phyloP scores from a whole-genome alignment of 2,329 filamentous ascomycete species.

The Zasmidium cellare region DNA sequence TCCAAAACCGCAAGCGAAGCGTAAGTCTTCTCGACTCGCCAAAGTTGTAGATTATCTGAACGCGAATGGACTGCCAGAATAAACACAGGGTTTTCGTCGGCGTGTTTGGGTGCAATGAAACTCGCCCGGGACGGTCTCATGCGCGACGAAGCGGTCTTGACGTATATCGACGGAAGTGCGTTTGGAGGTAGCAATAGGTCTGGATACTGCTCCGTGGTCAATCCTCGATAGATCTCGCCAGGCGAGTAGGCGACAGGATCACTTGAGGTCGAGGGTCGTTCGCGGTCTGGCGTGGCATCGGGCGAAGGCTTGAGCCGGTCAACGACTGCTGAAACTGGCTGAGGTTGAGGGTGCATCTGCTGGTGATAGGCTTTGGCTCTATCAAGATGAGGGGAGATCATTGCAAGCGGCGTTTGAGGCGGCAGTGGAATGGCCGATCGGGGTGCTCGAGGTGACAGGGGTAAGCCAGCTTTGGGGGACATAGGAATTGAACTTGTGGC shows the following conservation, averaged over 20 bases:
- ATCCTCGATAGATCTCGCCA: conserved; percentile 67
- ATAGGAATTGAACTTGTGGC: conserved; percentile 65
- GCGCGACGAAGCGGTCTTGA: conserved; percentile 90
- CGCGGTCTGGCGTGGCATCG: conserved; percentile 26
- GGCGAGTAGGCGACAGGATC: conserved; percentile 29
- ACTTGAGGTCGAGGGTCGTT: conserved; percentile 26
- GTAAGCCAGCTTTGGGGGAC: conserved; percentile 61
- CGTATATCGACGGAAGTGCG: conserved; percentile 78
- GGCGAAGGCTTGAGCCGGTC: conserved; percentile 26
- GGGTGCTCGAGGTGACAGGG: conserved; percentile 71
- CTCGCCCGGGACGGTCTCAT: conserved; percentile 89
- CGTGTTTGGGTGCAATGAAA: conserved; percentile 72
- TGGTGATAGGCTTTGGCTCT: conserved; percentile 39
- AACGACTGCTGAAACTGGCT: conserved; percentile 15
- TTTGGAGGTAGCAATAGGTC: conserved; percentile 84
- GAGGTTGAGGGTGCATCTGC: conserved; percentile 24
- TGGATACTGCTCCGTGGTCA: conserved; percentile 83
- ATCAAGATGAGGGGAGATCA: conserved; percentile 53
- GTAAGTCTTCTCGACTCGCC: conserved; percentile 92
- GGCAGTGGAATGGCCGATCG: conserved; percentile 73
- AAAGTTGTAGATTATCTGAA: conserved; percentile 74
- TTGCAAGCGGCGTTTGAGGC: conserved; percentile 66
- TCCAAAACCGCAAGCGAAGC: conserved; percentile 79
- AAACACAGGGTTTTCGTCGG: conserved; percentile 92
- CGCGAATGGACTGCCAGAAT: conserved; percentile 83